phyloP scores from a whole-genome alignment of 2,329 filamentous ascomycete species.

The Ascochyta viciae-villosae region DNA sequence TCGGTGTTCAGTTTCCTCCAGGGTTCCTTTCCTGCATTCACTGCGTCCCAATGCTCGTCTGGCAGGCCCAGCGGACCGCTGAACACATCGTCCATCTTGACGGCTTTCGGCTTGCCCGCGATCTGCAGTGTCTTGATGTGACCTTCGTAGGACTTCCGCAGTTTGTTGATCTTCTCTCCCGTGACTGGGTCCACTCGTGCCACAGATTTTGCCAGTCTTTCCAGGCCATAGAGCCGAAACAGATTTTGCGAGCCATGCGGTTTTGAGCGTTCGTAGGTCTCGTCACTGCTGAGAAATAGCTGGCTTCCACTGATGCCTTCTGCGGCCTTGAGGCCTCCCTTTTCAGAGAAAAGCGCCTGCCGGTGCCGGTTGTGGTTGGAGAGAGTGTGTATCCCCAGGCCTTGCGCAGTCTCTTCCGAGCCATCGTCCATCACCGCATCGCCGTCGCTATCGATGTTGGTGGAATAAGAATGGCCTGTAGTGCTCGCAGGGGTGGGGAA shows the following conservation, averaged over 20 bases:
- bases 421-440: slow-evolving; percentile 53
- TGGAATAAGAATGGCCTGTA: slow-evolving; percentile 39
- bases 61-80: slow-evolving; percentile 46
- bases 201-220: slow-evolving; percentile 63
- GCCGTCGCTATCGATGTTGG: slow-evolving; percentile 50
- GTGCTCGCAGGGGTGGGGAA: slow-evolving; percentile 51
- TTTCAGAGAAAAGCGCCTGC: slow-evolving; percentile 32
- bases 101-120: slow-evolving; percentile 58
- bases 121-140: slow-evolving; percentile 59
- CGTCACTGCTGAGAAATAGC: slow-evolving; percentile 48
- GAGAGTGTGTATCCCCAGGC: slow-evolving; percentile 48
- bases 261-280: slow-evolving; percentile 53
- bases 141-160: slow-evolving; percentile 64
- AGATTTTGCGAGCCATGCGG: slow-evolving; percentile 66
- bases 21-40: slow-evolving; percentile 50
- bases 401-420: slow-evolving; percentile 34
- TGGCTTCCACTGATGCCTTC: slow-evolving; percentile 39
- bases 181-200: slow-evolving; percentile 65
- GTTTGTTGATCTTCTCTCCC: slow-evolving; percentile 70
- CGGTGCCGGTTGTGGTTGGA: slow-evolving; percentile 57
- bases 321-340: slow-evolving; percentile 37
- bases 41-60: slow-evolving; percentile 51
- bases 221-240: slow-evolving; percentile 64
- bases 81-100: slow-evolving; percentile 49
- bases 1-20: slow-evolving; percentile 40